A percentile compares a stretch with the other conserved stretches of the same genome.
phyloP scores from a whole-genome alignment of 169 alveolate species.

The Eimeria acervulina region DNA sequence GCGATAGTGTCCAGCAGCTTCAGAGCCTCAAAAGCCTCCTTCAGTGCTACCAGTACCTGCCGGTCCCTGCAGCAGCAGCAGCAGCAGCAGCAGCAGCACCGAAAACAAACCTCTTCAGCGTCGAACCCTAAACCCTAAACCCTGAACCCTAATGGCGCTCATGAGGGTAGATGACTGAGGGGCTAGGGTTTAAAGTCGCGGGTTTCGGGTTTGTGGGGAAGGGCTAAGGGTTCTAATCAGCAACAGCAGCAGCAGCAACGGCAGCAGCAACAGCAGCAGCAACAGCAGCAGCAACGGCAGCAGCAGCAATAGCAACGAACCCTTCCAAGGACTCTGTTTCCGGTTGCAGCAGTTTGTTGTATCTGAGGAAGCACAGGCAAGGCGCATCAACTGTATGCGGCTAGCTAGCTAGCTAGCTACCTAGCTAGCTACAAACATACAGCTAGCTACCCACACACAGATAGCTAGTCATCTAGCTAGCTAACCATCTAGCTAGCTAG shows the following conservation, averaged over 20 bases:
- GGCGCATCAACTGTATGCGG: neutral
- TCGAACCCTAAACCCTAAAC: neutral
- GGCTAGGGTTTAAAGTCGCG: neutral
- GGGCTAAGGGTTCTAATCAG: neutral
- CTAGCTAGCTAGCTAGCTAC: neutral
- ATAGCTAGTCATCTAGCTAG: conserved; percentile 51
- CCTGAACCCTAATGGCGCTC: neutral
- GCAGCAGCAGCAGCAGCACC: conserved; percentile 44
- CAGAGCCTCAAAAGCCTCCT: conserved; percentile 39
- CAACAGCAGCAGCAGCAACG: neutral
- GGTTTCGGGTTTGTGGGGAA: neutral
- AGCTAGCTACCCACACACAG: neutral
- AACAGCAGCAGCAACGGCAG: conserved; percentile 35
- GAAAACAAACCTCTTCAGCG: neutral
- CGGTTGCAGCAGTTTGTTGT: conserved; percentile 26
- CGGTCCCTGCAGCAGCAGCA: conserved; percentile 66
- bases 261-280: conserved; percentile 18
- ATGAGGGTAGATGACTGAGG: neutral
- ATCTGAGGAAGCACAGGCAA: neutral
- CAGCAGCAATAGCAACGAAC: conserved; percentile 18
- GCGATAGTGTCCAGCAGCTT: conserved; percentile 9
- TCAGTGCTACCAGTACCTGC: conserved; percentile 23
- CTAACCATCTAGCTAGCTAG: neutral
- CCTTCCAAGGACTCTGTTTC: neutral
- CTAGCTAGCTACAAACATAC: neutral